A percentile compares a stretch with the other conserved stretches of the same genome.
phyloP scores from a whole-genome alignment of 768 basidiomycete species.

The Solioccasus polychromus region DNA sequence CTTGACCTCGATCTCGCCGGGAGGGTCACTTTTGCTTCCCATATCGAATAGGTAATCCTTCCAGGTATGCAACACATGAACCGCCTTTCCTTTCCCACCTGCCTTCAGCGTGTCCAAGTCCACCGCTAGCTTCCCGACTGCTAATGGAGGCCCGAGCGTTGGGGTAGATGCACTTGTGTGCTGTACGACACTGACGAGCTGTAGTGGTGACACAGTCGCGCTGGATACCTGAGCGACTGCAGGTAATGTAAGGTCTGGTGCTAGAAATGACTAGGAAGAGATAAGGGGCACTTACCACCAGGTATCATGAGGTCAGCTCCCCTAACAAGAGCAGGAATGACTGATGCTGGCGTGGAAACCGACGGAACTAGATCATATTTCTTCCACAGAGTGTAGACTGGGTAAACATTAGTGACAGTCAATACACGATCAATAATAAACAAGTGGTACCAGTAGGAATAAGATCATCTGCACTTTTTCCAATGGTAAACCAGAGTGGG shows the following conservation, averaged over 20 bases:
- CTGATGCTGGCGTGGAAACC: conserved; percentile 67
- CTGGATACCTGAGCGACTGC: conserved; percentile 58
- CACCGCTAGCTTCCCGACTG: conserved; percentile 70
- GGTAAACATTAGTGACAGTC: too few relatives aligned
- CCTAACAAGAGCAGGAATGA: conserved; percentile 65
- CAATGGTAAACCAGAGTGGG: conserved; percentile 77
- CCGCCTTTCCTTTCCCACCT: conserved; percentile 75
- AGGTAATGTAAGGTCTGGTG: background rate
- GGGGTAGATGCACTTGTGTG: conserved; percentile 33
- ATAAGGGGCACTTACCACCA: conserved; percentile 53
- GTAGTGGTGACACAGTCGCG: conserved; percentile 36
- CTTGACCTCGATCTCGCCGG: conserved; percentile 37
- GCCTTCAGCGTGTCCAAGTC: conserved; percentile 45
- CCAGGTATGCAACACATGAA: conserved; percentile 69
- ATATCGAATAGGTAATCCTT: conserved; percentile 74
- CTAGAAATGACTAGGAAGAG: background rate
- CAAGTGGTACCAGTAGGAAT: conserved; percentile 59
- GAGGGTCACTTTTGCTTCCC: conserved; percentile 61
- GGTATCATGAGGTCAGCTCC: conserved; percentile 92
- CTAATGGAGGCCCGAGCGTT: conserved; percentile 52
- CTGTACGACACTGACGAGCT: conserved; percentile 64
- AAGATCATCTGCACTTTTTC: conserved; percentile 63
- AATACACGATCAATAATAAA: background rate
- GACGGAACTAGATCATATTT: conserved; percentile 63
- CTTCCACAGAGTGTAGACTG: conserved; percentile 80